These are phyloP conservation scores for Paraglomus brasilianum DNA, from an alignment of 192 early-diverging fungal species.

Conservation along the genomic window DNA sequence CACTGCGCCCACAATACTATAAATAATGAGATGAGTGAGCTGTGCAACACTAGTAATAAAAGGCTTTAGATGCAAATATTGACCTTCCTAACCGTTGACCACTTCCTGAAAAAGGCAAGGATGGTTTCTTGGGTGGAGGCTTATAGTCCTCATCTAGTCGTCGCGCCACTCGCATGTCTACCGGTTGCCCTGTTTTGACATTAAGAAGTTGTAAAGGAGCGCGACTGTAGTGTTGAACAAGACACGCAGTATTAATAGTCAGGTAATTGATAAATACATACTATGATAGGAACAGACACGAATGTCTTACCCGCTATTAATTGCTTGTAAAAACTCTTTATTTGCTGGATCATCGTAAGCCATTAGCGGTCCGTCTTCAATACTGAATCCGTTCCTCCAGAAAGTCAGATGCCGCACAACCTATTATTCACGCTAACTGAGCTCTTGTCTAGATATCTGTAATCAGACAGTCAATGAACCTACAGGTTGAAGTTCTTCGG, in stretches of 20 bases:
- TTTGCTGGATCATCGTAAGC: conserved; percentile 85
- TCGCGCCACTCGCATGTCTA: conserved; percentile 82
- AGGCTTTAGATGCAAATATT: background rate
- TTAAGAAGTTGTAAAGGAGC: conserved; percentile 87
- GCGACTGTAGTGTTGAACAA: conserved; percentile 48
- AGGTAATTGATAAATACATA: conserved; percentile 3
- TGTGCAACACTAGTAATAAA: background rate
- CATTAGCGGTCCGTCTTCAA: conserved; percentile 90
- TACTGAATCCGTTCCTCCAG: conserved; percentile 94
- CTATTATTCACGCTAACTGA: conserved; percentile 31
- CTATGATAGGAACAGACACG: conserved; percentile 14
- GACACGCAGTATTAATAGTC: background rate
- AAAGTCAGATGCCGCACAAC: conserved; percentile 81
- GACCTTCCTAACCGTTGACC: conserved; percentile 80
- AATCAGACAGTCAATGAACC: conserved; percentile 5
- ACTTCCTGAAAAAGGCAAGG: conserved; percentile 74
- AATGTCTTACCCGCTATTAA: conserved; percentile 75
- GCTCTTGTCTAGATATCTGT: conserved; percentile 6
- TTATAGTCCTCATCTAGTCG: conserved; percentile 85
- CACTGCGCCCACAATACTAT: background rate
- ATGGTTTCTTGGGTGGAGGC: conserved; percentile 74
- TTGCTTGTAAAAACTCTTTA: conserved; percentile 79
- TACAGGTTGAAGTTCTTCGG: conserved; percentile 16
- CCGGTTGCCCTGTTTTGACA: conserved; percentile 83
- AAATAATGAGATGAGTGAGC: background rate